These are phyloP conservation scores for Trametes villosa DNA, from an alignment of 768 basidiomycete species.

Conservation along the genomic window DNA sequence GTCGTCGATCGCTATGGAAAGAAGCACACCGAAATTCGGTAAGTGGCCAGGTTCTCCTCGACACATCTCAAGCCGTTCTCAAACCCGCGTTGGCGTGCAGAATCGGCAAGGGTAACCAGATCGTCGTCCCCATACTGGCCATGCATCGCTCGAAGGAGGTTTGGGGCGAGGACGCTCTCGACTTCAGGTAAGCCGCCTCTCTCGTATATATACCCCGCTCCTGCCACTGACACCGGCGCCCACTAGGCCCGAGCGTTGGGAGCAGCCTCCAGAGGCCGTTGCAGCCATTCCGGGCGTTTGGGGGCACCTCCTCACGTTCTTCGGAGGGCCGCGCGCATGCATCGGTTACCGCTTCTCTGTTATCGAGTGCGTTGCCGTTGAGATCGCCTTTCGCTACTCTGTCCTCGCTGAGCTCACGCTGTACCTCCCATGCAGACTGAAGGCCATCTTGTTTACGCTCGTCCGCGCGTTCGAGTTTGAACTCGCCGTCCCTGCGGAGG, in stretches of 20 bases:
- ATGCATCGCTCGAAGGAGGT: conserved; percentile 52
- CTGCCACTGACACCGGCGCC: too few species aligned
- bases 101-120: conserved; percentile 36
- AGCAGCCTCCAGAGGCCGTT: conserved; percentile 47
- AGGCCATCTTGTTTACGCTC: too few species aligned
- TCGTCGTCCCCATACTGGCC: conserved; percentile 53
- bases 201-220: too few species aligned
- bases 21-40: conserved; percentile 20
- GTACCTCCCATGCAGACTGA: too few species aligned
- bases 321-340: conserved; percentile 66
- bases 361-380: conserved; percentile 46
- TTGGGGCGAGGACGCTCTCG: conserved; percentile 67
- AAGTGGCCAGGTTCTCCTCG: conserved; percentile 32
- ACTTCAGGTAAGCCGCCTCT: too few species aligned
- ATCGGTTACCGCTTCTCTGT: conserved; percentile 71
- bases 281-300: conserved; percentile 60
- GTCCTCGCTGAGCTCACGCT: neutral
- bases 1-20: conserved; percentile 29
- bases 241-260: too few species aligned
- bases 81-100: neutral
- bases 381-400: conserved; percentile 32
- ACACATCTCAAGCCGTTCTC: too few species aligned
- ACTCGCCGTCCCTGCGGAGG: too few species aligned
- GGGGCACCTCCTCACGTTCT: conserved; percentile 62
- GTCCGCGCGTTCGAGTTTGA: too few species aligned